Base-by-base conservation (phyloP, 257 asterid species). In the Asclepias syriaca region DNA sequence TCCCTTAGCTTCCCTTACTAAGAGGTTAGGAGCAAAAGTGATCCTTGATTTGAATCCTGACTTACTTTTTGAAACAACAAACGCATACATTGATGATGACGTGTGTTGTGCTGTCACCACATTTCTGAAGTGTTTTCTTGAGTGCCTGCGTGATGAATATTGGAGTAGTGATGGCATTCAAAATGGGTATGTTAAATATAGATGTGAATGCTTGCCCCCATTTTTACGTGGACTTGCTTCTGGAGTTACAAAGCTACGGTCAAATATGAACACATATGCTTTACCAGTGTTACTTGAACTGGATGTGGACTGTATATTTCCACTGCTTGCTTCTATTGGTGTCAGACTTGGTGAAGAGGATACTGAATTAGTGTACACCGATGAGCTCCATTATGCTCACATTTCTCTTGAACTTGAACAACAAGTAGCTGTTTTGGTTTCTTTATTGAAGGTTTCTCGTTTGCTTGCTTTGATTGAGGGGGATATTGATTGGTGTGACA, bases 61-160 rank as follows among this genome's bases (percentile, higher is more conserved):
- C 77, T 81, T 94, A 85, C 80, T 91, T 60, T 83, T 77, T 29
- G 99, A 91, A 79, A 87, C 93, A 7, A 66, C 85, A 48, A 81
- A 86, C 65, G 99, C 93, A 45, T 94, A 89, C 75, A 71, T 80
- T 39, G 97, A 94, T 74, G 99, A 94, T 81, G 99, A 94, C 71
- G 92, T 91, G 74, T 94, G 99, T 75, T 84, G 96, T 88, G 99
- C 99, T 75, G 87, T 81, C 72, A 87, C 97, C 65, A 82, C 93
- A 78, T 91, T 91, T 75, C 90, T 91, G 46, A 91, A 85, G 84
- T 89, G 97, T 78, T 89, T 91, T 73, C 97, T 94, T n/a, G 97
- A 86, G 84, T 80, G 88, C 77, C 79, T 94, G 81, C 89, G 99
- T 77, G 97, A 89, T 77, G 97, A 91, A 80, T 87, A 74, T 84